These are phyloP conservation scores for Domatiomyces globalis DNA, from an alignment of 2,329 filamentous ascomycete genomes.

Conservation along the genomic window DNA sequence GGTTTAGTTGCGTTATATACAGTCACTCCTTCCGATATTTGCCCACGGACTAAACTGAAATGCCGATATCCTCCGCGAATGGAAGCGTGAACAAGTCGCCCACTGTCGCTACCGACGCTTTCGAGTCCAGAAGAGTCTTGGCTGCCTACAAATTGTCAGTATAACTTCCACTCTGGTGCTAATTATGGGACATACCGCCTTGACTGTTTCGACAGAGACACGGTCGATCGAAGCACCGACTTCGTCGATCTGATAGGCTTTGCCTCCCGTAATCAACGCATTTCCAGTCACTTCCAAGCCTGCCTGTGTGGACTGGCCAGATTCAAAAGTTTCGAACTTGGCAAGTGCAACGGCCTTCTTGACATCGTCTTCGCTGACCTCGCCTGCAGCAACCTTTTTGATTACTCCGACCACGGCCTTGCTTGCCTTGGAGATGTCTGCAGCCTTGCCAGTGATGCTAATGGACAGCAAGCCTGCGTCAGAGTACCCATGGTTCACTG, in stretches of 20 bases:
- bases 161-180: slow-evolving; percentile 18
- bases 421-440: slow-evolving; percentile 58
- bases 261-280: slow-evolving; percentile 65
- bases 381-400: slow-evolving; percentile 63
- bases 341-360: slow-evolving; percentile 84
- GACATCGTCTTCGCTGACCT: slow-evolving; percentile 69
- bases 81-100: slow-evolving; percentile 86
- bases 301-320: slow-evolving; percentile 60
- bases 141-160: slow-evolving; percentile 47
- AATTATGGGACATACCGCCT: slow-evolving; percentile 46
- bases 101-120: slow-evolving; percentile 76
- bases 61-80: slow-evolving; percentile 83
- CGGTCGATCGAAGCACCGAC: slow-evolving; percentile 63
- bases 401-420: slow-evolving; percentile 66
- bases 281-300: slow-evolving; percentile 74
- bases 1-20: neutral
- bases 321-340: slow-evolving; percentile 81
- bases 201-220: slow-evolving; percentile 71
- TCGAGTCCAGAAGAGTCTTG: slow-evolving; percentile 73
- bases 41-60: slow-evolving; percentile 62
- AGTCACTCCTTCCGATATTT: neutral
- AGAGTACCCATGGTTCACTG: slow-evolving; percentile 74
- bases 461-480: slow-evolving; percentile 84
- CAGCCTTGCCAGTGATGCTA: slow-evolving; percentile 60
- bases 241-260: slow-evolving; percentile 71